A percentile compares a stretch with the other conserved stretches of the same genome.
These are phyloP conservation scores for Alopecurus myosuroides DNA, from an alignment of 176 grass and related monocot species.

Conservation along the genomic window DNA sequence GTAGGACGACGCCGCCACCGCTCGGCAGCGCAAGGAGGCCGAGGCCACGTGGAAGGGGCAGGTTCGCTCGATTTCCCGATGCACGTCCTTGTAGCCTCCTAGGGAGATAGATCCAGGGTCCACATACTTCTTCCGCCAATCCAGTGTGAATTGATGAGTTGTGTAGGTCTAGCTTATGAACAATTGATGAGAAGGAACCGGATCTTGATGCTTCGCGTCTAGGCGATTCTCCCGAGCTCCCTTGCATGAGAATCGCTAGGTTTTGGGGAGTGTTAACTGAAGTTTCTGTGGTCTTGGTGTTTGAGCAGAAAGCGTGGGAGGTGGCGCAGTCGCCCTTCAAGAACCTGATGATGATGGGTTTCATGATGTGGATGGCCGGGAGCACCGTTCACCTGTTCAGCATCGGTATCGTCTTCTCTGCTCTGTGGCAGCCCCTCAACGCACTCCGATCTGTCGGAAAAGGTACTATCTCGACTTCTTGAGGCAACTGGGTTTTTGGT, in stretches of 20 bases:
- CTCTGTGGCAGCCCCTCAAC: slow-evolving; percentile 82
- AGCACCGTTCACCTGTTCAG: slow-evolving; percentile 94
- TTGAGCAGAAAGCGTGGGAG: slow-evolving; percentile 93
- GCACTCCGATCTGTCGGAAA: slow-evolving; percentile 78
- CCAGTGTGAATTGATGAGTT: background rate
- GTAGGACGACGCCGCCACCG: slow-evolving; percentile 72
- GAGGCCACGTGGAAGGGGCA: slow-evolving; percentile 85
- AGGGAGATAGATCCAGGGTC: background rate
- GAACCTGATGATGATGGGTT: slow-evolving; percentile 99
- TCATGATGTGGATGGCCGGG: slow-evolving; percentile 99
- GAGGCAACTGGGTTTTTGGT: background rate
- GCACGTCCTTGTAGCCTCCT: background rate
- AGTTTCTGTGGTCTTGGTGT: background rate
- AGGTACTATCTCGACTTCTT: slow-evolving; percentile 50
- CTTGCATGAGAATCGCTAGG: background rate
- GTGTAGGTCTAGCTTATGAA: background rate
- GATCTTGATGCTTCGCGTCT: background rate
- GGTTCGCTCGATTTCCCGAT: slow-evolving; percentile 37
- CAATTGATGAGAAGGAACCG: background rate
- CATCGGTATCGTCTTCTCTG: slow-evolving; percentile 98
- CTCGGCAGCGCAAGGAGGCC: slow-evolving; percentile 81
- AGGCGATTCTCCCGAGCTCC: background rate
- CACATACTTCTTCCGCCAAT: background rate
- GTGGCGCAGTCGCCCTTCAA: slow-evolving; percentile 93
- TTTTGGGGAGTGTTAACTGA: background rate